Evolutionary conservation across 805 yeast genomes (phyloP).

Genomic region (Saturnispora zaruensis): DNA sequence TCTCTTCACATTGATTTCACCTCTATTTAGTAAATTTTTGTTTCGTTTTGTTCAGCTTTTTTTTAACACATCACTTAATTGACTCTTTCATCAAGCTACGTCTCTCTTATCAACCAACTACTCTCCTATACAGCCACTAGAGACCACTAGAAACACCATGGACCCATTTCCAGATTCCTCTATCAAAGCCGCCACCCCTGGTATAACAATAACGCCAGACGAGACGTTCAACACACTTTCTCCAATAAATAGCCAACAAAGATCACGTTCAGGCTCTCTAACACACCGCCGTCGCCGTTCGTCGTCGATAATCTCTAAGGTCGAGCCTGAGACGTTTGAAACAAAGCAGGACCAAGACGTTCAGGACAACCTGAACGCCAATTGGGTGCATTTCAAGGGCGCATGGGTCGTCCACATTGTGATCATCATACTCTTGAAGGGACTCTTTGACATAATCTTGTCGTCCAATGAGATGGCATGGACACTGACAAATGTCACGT

Average conservation of each 20-base stretch:
- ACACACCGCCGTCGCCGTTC: conserved; percentile 41
- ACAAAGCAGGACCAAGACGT: conserved; percentile 87
- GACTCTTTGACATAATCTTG: conserved; percentile 61
- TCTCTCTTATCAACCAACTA: too few species aligned
- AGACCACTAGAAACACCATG: neutral
- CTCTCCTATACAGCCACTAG: too few species aligned
- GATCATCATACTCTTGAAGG: conserved; percentile 62
- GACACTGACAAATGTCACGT: conserved; percentile 88
- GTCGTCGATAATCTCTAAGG: conserved; percentile 82
- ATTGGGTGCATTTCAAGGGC: conserved; percentile 93
- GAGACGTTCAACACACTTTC: conserved; percentile 19
- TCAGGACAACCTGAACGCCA: conserved; percentile 84
- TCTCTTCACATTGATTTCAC: too few species aligned
- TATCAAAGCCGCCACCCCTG: neutral
- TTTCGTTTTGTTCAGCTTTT: neutral
- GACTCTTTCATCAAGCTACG: neutral
- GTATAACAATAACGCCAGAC: neutral
- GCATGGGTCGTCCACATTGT: conserved; percentile 95
- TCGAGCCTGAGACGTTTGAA: conserved; percentile 87
- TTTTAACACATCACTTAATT: neutral
- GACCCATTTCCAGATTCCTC: neutral
- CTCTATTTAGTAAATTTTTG: neutral
- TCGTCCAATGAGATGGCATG: conserved; percentile 79
- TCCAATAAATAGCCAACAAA: conserved; percentile 22
- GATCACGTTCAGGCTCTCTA: conserved; percentile 19